Conservation (phyloP, 306 rosid genomes). For the Fragaria iinumae region DNA sequence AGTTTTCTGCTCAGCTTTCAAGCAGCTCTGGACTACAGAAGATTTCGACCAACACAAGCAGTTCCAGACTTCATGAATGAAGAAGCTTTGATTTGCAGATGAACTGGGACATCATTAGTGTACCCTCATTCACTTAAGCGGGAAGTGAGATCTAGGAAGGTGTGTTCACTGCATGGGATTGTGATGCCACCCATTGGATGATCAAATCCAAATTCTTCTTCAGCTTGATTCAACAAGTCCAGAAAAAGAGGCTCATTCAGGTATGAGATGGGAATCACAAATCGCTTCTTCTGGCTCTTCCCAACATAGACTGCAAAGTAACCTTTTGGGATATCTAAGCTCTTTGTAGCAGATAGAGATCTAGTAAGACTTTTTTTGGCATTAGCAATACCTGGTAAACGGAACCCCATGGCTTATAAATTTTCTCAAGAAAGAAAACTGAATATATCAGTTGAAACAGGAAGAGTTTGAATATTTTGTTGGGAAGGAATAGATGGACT, state of each 20-base stretch:
- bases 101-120: not conserved
- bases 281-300: no score
- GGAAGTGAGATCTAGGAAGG: conserved; percentile 34
- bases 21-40: not conserved
- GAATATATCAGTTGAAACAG: not conserved
- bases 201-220: conserved; percentile 46
- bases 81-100: not conserved
- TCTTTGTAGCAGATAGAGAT: not conserved
- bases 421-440: not conserved
- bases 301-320: conserved; percentile 49
- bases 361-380: not conserved
- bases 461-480: not conserved
- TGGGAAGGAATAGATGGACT: not conserved
- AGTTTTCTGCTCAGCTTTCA: not conserved
- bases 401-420: conserved; percentile 2
- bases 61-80: not conserved
- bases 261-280: conserved; percentile 36
- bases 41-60: not conserved
- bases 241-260: conserved; percentile 43
- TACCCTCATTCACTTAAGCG: not conserved
- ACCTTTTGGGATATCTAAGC: conserved; percentile 40
- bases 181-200: conserved; percentile 58
- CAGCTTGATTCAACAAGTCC: conserved; percentile 35
- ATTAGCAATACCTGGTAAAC: not conserved
- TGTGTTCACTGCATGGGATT: conserved; percentile 44